Evolutionary conservation across 2,329 filamentous ascomycete genomes (phyloP).

Genomic region (Hypocreales sp.): DNA sequence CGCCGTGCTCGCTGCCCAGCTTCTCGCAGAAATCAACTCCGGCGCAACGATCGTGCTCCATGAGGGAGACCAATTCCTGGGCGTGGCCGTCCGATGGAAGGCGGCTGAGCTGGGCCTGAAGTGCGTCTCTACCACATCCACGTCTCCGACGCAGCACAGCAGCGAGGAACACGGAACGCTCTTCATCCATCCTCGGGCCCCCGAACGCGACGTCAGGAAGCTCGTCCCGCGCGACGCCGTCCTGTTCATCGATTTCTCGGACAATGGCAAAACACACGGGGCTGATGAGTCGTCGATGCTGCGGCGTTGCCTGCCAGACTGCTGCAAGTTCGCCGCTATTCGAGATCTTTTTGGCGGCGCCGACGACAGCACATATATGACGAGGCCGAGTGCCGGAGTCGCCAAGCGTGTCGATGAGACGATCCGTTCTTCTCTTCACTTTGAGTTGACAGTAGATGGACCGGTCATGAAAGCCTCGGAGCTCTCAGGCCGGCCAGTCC

Average conservation of each 20-base stretch:
- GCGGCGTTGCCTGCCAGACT: not conserved
- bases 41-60: not conserved
- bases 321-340: not conserved
- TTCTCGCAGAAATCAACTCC: not conserved
- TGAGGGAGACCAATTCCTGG: not conserved
- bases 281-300: not conserved
- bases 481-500: not conserved
- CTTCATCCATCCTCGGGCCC: not conserved
- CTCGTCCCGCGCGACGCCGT: not conserved
- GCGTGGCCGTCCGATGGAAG: not conserved
- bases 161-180: not conserved
- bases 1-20: not conserved
- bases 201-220: not conserved
- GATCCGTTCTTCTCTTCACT: not conserved
- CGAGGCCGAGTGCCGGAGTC: too few relatives aligned
- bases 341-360: not conserved
- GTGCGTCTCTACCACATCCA: not conserved
- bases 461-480: not conserved
- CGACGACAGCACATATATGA: not conserved
- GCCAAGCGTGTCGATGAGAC: not conserved
- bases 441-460: not conserved
- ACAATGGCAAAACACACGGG: not conserved
- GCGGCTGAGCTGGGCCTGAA: constrained; percentile 1
- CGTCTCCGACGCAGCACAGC: not conserved
- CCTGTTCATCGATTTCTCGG: not conserved